Evolutionary conservation across 2,329 filamentous ascomycete genomes (phyloP).

Genomic region (Fusarium humuli): DNA sequence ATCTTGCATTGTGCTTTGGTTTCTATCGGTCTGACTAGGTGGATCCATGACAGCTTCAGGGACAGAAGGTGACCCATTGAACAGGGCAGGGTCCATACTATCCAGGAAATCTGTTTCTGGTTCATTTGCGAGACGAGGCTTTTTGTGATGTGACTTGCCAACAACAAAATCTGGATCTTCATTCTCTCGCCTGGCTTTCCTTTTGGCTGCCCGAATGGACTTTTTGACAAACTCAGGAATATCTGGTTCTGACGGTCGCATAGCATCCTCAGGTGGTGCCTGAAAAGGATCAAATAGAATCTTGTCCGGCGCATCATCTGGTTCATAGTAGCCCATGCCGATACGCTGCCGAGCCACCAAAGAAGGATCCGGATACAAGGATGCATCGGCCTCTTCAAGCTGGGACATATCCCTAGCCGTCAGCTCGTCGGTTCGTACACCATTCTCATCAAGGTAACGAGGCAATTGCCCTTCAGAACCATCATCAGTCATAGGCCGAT

Average conservation of each 20-base stretch:
- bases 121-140: conserved; percentile 46
- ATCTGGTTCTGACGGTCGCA: conserved; percentile 59
- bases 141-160: conserved; percentile 59
- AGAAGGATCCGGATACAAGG: conserved; percentile 63
- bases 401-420: conserved; percentile 37
- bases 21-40: conserved; percentile 29
- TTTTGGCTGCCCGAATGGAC: conserved; percentile 64
- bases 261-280: conserved; percentile 59
- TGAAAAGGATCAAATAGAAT: conserved; percentile 71
- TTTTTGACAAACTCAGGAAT: conserved; percentile 67
- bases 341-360: conserved; percentile 61
- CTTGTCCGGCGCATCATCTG: conserved; percentile 67
- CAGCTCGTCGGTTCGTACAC: conserved; percentile 4
- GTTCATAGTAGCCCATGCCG: conserved; percentile 71
- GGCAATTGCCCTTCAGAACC: conserved; percentile 11
- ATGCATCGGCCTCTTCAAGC: conserved; percentile 47
- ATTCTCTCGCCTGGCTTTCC: conserved; percentile 64
- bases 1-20: conserved; percentile 29
- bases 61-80: conserved; percentile 44
- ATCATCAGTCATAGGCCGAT: conserved; percentile 17
- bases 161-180: conserved; percentile 66
- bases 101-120: conserved; percentile 51
- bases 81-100: conserved; percentile 66
- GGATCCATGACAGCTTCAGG: conserved; percentile 40
- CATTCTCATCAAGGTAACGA: conserved; percentile 22